Conservation (phyloP, 2,329 filamentous ascomycete genomes). For the Xylariales sp. region DNA sequence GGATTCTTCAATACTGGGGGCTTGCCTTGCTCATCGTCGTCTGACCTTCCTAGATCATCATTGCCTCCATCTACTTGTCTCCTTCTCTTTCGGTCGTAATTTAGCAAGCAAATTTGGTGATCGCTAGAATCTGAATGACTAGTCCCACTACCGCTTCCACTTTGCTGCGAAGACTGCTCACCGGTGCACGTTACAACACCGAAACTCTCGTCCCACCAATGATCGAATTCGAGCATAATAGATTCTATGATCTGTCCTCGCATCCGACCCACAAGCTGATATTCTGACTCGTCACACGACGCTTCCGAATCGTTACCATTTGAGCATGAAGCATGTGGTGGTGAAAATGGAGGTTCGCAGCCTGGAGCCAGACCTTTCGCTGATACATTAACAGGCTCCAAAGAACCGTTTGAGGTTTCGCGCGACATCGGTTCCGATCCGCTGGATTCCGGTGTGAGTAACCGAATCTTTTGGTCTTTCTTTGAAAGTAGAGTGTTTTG, state of each 20-base stretch:
- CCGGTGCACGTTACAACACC: neutral
- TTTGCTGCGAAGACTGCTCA: neutral
- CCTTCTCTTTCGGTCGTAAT: neutral
- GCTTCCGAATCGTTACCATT: no score
- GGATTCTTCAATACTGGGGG: neutral
- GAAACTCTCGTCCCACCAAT: neutral
- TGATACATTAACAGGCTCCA: no score
- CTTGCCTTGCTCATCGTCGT: neutral
- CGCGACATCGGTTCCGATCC: no score
- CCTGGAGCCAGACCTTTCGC: no score
- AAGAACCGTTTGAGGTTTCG: no score
- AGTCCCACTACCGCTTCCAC: neutral
- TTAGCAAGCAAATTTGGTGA: neutral
- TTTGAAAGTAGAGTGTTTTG: no score
- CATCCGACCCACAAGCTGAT: neutral
- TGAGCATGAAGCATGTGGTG: no score
- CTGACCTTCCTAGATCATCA: neutral
- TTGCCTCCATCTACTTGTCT: neutral
- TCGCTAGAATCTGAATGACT: neutral
- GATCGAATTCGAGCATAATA: neutral
- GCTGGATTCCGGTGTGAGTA: no score
- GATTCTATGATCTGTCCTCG: neutral
- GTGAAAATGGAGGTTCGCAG: no score
- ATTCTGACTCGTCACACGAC: neutral
- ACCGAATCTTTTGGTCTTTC: no score